These are phyloP conservation scores for Pneumocystis sp. DNA, from an alignment of 1,139 yeast genomes.

Conservation along the genomic window DNA sequence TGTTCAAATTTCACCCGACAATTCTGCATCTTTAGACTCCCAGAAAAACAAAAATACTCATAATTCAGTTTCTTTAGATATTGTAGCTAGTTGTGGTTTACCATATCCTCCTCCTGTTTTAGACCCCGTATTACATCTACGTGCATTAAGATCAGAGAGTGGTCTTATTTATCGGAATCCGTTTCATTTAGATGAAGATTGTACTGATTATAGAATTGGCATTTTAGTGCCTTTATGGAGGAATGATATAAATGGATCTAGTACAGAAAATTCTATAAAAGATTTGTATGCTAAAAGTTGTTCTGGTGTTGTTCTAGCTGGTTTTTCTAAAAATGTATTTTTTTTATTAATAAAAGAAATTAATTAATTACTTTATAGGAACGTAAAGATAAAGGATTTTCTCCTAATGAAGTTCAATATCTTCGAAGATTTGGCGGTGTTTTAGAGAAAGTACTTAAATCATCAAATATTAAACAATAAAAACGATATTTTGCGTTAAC, in stretches of 20 bases:
- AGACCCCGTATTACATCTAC: slow-evolving; percentile 16
- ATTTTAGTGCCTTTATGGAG: slow-evolving; percentile 1
- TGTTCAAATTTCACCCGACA: slow-evolving; percentile 36
- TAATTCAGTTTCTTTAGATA: slow-evolving; percentile 12
- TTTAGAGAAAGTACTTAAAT: neutral
- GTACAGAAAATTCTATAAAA: neutral
- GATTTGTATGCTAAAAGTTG: neutral
- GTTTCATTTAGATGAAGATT: slow-evolving; percentile 24
- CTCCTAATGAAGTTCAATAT: slow-evolving; percentile 1
- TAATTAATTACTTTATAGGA: neutral
- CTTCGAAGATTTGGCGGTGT: neutral
- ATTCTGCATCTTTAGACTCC: slow-evolving; percentile 36
- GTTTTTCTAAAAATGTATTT: neutral
- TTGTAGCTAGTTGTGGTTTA: slow-evolving; percentile 17
- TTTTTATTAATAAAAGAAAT: neutral
- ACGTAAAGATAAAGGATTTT: neutral
- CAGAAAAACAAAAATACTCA: neutral
- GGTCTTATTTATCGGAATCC: slow-evolving; percentile 21
- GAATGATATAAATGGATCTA: neutral
- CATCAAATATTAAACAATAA: neutral
- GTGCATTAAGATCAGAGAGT: slow-evolving; percentile 27
- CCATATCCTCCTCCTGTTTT: slow-evolving; percentile 14
- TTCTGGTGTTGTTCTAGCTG: neutral
- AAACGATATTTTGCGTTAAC: neutral
- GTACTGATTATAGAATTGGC: neutral